phyloP scores from a whole-genome alignment of 352 stramenopile genomes.

The Phytophthora melonis region DNA sequence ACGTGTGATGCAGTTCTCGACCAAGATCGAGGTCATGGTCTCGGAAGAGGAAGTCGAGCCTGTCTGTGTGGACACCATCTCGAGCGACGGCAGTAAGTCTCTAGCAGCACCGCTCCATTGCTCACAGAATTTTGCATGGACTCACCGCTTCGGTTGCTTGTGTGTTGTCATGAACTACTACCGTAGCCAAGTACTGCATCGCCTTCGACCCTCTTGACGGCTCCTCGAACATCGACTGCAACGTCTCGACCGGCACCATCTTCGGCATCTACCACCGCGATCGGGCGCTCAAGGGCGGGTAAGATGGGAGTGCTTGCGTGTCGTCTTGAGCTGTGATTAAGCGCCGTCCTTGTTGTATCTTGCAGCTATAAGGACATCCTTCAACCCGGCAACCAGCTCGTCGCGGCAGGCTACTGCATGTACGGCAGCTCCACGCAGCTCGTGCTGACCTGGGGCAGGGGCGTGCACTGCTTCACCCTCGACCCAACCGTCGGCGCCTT shows the following conservation, averaged over 20 bases:
- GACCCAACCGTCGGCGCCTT: slow-evolving; percentile 98
- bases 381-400: slow-evolving; percentile 92
- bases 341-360: background rate
- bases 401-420: slow-evolving; percentile 98
- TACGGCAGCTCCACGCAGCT: slow-evolving; percentile 98
- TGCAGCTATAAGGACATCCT: slow-evolving; percentile 92
- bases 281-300: slow-evolving; percentile 40
- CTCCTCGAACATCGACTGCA: slow-evolving; percentile 99
- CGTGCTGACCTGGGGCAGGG: slow-evolving; percentile 95
- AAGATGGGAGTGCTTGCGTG: background rate
- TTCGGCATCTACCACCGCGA: slow-evolving; percentile 97
- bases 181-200: slow-evolving; percentile 97
- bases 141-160: background rate
- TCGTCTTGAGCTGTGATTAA: slow-evolving; percentile 4
- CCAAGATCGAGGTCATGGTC: slow-evolving; percentile 97
- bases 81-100: slow-evolving; percentile 47
- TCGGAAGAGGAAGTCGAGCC: slow-evolving; percentile 98
- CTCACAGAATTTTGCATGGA: background rate
- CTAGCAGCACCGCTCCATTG: background rate
- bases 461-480: slow-evolving; percentile 97
- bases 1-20: slow-evolving; percentile 79
- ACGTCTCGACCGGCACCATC: slow-evolving; percentile 98
- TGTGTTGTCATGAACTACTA: background rate
- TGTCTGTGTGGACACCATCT: slow-evolving; percentile 91
- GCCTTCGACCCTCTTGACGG: slow-evolving; percentile 98